A percentile compares a stretch with the other conserved stretches of the same genome.
phyloP scores from a whole-genome alignment of 2,329 filamentous ascomycete genomes.

The Paecilomyces dactylethromorphus region DNA sequence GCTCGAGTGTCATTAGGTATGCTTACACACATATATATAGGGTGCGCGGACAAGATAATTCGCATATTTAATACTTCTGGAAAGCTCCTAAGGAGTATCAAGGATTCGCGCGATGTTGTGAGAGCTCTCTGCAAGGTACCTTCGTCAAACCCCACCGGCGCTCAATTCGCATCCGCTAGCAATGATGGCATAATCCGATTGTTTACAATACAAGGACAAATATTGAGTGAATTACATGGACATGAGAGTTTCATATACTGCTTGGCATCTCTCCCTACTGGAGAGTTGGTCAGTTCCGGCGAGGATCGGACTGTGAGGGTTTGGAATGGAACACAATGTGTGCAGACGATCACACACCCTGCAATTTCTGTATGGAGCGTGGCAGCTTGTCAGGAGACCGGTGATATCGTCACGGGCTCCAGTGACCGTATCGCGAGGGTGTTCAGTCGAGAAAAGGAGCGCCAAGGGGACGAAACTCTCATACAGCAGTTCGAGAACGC shows the following conservation, averaged over 20 bases:
- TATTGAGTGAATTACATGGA: slow-evolving; percentile 71
- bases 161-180: slow-evolving; percentile 88
- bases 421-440: slow-evolving; percentile 82
- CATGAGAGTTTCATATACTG: slow-evolving; percentile 96
- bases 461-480: slow-evolving; percentile 62
- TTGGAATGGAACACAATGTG: slow-evolving; percentile 75
- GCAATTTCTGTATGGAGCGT: slow-evolving; percentile 96
- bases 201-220: slow-evolving; percentile 74
- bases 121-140: slow-evolving; percentile 83
- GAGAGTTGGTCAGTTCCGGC: slow-evolving; percentile 82
- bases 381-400: slow-evolving; percentile 70
- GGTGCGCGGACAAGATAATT: slow-evolving; percentile 83
- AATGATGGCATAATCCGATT: slow-evolving; percentile 86
- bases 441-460: slow-evolving; percentile 67
- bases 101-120: slow-evolving; percentile 73
- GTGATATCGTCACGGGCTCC: slow-evolving; percentile 88
- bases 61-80: slow-evolving; percentile 68
- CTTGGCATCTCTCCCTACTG: slow-evolving; percentile 67
- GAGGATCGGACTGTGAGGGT: slow-evolving; percentile 91
- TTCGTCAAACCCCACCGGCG: slow-evolving; percentile 66
- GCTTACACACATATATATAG: slow-evolving; percentile 32
- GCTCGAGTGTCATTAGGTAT: neutral
- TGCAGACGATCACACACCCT: slow-evolving; percentile 94
- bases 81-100: slow-evolving; percentile 57
- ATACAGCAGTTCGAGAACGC: slow-evolving; percentile 73